phyloP scores from a whole-genome alignment of 257 asterid genomes.

The Coffea eugenioides region DNA sequence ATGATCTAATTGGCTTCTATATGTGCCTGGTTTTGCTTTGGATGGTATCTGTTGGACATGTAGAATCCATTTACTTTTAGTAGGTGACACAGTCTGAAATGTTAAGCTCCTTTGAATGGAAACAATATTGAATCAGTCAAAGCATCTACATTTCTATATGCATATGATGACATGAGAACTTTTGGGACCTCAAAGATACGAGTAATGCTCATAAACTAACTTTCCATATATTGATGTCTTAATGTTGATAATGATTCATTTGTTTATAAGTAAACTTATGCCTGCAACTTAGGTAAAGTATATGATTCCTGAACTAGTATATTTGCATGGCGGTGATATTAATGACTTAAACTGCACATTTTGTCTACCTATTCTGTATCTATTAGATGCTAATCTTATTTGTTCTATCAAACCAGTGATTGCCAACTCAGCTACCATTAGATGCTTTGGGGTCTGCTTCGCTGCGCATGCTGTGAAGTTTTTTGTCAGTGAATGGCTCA shows the following conservation, averaged over 20 bases:
- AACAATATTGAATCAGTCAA: neutral
- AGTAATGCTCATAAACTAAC: too few species aligned
- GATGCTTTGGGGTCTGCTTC: conserved; percentile 58
- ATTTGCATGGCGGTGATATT: neutral
- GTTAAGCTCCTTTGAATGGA: neutral
- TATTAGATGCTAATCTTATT: neutral
- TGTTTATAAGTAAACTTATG: neutral
- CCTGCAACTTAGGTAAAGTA: neutral
- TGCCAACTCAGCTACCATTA: conserved; percentile 27
- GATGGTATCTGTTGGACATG: neutral
- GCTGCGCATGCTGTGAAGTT: conserved; percentile 57
- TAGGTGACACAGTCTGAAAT: neutral
- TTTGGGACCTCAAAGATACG: neutral
- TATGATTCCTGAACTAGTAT: neutral
- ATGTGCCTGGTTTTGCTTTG: neutral
- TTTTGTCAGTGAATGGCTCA: conserved; percentile 6
- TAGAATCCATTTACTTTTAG: neutral
- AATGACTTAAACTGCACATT: neutral
- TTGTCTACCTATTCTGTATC: neutral
- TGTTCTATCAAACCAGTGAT: neutral
- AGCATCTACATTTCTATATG: neutral
- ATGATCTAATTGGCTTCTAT: neutral
- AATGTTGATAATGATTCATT: too few species aligned
- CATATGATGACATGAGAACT: neutral
- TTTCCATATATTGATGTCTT: neutral